Conservation (phyloP, 1,139 yeast genomes). For the Pichia sp. region DNA sequence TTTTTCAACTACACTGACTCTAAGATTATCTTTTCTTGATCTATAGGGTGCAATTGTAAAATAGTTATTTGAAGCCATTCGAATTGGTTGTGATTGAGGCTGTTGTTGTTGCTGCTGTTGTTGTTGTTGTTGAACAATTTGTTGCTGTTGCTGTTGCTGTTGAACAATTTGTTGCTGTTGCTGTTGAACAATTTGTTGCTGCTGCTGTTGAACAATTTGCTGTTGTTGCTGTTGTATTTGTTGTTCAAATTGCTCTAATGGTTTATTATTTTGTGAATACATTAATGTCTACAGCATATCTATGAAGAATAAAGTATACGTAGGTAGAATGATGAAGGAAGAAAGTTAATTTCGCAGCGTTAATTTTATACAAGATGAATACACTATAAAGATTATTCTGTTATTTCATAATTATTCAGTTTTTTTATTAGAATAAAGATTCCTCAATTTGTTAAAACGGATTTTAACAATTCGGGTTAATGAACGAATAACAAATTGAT, state of each 20-base stretch:
- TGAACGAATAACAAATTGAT: slow-evolving; percentile 51
- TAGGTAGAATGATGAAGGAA: not conserved
- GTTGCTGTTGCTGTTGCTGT: not conserved
- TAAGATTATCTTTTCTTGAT: slow-evolving; percentile 60
- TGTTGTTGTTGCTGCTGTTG: not conserved
- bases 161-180: slow-evolving; percentile 2
- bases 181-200: slow-evolving; percentile 11
- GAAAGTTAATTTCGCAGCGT: not conserved
- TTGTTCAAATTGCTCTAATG: not conserved
- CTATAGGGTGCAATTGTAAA: slow-evolving; percentile 69
- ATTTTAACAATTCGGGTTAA: slow-evolving; percentile 30
- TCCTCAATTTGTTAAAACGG: slow-evolving; percentile 21
- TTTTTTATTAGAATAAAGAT: not conserved
- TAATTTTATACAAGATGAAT: not conserved
- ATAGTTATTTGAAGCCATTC: slow-evolving; percentile 58
- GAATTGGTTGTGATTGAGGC: not conserved
- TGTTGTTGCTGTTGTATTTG: not conserved
- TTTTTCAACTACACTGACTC: slow-evolving; percentile 69
- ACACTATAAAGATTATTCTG: not conserved
- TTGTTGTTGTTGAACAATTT: not conserved
- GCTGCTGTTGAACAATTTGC: slow-evolving; percentile 6
- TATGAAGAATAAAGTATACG: not conserved
- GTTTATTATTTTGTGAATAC: not conserved
- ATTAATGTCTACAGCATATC: not conserved
- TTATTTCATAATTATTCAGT: not conserved